Evolutionary conservation across 331 rosid genomes (phyloP).

Genomic region (Pyracantha coccinea): DNA sequence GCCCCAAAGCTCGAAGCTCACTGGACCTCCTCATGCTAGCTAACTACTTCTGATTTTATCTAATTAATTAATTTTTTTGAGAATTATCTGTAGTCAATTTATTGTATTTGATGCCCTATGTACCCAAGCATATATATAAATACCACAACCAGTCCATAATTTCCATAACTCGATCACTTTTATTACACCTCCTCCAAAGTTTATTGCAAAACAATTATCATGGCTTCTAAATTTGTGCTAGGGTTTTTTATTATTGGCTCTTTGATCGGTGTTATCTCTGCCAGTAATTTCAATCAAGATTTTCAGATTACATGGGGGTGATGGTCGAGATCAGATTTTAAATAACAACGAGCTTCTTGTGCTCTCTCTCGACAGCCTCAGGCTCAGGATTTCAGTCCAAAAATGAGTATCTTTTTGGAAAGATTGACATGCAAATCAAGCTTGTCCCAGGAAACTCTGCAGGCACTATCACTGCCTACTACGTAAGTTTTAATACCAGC

Average conservation of each 20-base stretch:
- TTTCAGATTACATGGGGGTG: constrained; percentile 51
- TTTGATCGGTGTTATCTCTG: constrained; percentile 4
- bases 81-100: no score
- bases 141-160: no score
- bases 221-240: no score
- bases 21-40: no score
- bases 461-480: constrained; percentile 59
- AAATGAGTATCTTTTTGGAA: constrained; percentile 35
- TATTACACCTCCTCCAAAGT: no score
- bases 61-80: no score
- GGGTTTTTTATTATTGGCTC: not conserved
- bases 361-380: constrained; percentile 41
- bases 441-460: constrained; percentile 60
- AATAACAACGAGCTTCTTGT: constrained; percentile 34
- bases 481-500: constrained; percentile 25
- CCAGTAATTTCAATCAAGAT: constrained; percentile 31
- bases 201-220: no score
- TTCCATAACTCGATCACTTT: no score
- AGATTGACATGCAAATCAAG: constrained; percentile 50
- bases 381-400: constrained; percentile 58
- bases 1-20: no score
- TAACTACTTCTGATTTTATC: no score
- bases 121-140: no score
- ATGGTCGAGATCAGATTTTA: constrained; percentile 40
- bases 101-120: no score